Evolutionary conservation across 768 basidiomycete genomes (phyloP).

Genomic region (Wakefieldia striispora): DNA sequence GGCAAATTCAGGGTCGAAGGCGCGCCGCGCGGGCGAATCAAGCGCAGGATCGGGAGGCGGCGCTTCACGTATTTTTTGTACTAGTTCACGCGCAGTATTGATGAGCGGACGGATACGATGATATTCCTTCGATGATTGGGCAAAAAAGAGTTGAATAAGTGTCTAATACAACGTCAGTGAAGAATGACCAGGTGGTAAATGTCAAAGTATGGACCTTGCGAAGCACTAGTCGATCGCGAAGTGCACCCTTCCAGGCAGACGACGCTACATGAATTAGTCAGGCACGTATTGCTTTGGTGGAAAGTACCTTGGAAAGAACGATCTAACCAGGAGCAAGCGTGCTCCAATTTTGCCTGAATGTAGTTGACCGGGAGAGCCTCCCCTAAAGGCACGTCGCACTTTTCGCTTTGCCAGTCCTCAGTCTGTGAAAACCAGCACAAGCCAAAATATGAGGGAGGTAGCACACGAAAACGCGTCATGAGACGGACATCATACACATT

Average conservation of each 20-base stretch:
- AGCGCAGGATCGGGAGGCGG: constrained; percentile 37
- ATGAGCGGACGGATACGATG: constrained; percentile 17
- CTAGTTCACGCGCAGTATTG: constrained; percentile 14
- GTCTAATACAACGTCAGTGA: constrained; percentile 19
- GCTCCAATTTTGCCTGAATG: constrained; percentile 54
- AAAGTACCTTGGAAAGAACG: constrained; percentile 41
- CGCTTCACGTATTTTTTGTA: constrained; percentile 17
- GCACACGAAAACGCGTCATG: constrained; percentile 13
- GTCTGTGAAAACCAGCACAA: constrained; percentile 42
- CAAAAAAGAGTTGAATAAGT: constrained; percentile 25
- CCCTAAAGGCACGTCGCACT: constrained; percentile 74
- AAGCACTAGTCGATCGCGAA: constrained; percentile 51
- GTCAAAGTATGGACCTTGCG: constrained; percentile 47
- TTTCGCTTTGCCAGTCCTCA: constrained; percentile 90
- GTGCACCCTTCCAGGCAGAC: constrained; percentile 47
- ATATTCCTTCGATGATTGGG: constrained; percentile 28
- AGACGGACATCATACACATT: constrained; percentile 72
- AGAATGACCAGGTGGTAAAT: neutral
- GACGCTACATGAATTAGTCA: constrained; percentile 37
- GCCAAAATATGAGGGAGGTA: constrained; percentile 10
- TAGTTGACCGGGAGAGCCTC: constrained; percentile 59
- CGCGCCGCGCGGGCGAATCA: constrained; percentile 48
- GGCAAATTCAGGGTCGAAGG: constrained; percentile 66
- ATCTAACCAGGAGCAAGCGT: constrained; percentile 60
- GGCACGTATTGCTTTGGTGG: neutral